These are phyloP conservation scores for Fraxinus cuspidata DNA, from an alignment of 257 asterid species.

Conservation along the genomic window DNA sequence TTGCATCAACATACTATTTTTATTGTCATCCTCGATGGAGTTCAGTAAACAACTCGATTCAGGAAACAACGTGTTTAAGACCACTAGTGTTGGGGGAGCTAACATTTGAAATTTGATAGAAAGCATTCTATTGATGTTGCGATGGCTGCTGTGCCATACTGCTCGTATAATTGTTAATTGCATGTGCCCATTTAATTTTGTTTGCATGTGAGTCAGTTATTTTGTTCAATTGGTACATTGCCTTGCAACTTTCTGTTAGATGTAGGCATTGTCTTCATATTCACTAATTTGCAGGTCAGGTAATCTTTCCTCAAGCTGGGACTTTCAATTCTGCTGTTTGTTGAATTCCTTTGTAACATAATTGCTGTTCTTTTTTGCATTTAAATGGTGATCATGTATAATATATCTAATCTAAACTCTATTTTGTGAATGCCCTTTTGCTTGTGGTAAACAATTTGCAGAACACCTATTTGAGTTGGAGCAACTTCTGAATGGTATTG, in stretches of 20 bases:
- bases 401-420: neutral
- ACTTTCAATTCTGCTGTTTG: conserved; percentile 16
- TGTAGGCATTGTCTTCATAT: neutral
- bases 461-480: conserved; percentile 68
- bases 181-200: conserved; percentile 1
- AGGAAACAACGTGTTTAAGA: conserved; percentile 12
- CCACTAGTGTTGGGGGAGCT: neutral
- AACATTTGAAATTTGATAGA: neutral
- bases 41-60: conserved; percentile 10
- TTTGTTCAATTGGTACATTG: conserved; percentile 3
- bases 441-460: conserved; percentile 29
- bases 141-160: neutral
- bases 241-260: conserved; percentile 7
- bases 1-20: neutral
- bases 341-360: neutral
- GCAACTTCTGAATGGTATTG: conserved; percentile 75
- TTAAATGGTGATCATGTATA: neutral
- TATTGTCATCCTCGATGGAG: conserved; percentile 15
- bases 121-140: neutral
- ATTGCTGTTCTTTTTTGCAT: neutral
- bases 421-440: neutral
- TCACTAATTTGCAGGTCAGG: neutral
- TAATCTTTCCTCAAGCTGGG: neutral
- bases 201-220: conserved; percentile 1
- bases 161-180: neutral